Percentiles rank a stretch among this genome's conserved stretches.
Evolutionary conservation across 2,329 filamentous ascomycete genomes (phyloP).

Genomic region (Ophiocordyceps camponoti-floridani): DNA sequence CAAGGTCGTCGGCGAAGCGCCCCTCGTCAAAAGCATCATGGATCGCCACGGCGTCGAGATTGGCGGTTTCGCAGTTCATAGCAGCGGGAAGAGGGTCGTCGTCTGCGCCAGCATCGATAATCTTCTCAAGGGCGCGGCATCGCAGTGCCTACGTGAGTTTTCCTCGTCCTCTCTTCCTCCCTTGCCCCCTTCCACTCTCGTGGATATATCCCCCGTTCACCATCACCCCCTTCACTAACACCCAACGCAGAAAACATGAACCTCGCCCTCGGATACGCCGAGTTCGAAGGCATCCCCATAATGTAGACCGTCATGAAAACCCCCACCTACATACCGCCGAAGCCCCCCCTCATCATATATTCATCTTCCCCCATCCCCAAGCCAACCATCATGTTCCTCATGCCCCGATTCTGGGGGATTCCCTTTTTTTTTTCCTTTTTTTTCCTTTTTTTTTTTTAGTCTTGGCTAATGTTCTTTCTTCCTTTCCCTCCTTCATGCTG

Average conservation of each 20-base stretch:
- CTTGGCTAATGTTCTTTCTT: too few relatives aligned
- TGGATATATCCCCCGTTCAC: too few relatives aligned
- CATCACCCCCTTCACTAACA: not conserved
- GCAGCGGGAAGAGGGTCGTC: constrained; percentile 77
- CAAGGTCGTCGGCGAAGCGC: constrained; percentile 78
- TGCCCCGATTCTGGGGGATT: not conserved
- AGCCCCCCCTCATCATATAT: not conserved
- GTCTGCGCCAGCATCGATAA: constrained; percentile 85
- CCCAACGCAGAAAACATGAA: constrained; percentile 84
- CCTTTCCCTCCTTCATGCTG: too few relatives aligned
- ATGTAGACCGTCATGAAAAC: not conserved
- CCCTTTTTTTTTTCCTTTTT: too few relatives aligned
- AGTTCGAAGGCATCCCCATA: constrained; percentile 73
- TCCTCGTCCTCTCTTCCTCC: not conserved
- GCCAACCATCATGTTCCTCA: not conserved
- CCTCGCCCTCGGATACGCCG: constrained; percentile 69
- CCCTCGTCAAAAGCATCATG: constrained; percentile 68
- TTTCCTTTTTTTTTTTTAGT: too few relatives aligned
- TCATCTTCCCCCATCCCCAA: not conserved
- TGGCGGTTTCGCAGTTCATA: constrained; percentile 88
- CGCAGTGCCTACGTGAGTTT: constrained; percentile 73
- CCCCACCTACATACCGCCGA: not conserved
- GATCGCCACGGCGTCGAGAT: constrained; percentile 84
- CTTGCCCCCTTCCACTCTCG: not conserved
- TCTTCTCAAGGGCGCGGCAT: constrained; percentile 79